Evolutionary conservation across 129 eudicot species (phyloP).

Genomic region (Apium graveolens): DNA sequence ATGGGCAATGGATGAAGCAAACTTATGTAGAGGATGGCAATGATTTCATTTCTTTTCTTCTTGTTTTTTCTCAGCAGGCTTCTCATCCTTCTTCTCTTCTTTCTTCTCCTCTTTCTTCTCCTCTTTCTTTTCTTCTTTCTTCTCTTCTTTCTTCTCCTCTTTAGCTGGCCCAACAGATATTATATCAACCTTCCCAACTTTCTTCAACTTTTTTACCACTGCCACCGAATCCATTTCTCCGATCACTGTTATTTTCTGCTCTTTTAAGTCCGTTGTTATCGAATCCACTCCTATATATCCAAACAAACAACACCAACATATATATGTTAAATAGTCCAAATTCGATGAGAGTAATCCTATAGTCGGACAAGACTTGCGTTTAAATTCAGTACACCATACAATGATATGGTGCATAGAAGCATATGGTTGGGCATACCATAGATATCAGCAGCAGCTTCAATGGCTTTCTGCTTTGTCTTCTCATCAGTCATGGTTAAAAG

Average conservation of each 20-base stretch:
- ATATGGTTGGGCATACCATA: slow-evolving; percentile 35
- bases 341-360: neutral
- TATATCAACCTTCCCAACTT: slow-evolving; percentile 80
- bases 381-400: too few relatives aligned
- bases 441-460: slow-evolving; percentile 97
- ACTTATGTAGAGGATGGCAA: neutral
- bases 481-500: slow-evolving; percentile 90
- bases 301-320: neutral
- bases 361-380: neutral
- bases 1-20: neutral
- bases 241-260: slow-evolving; percentile 82
- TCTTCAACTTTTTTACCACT: slow-evolving; percentile 80
- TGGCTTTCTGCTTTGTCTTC: slow-evolving; percentile 85
- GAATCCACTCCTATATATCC: slow-evolving; percentile 69
- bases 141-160: slow-evolving; percentile 76
- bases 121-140: slow-evolving; percentile 51
- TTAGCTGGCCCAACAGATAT: slow-evolving; percentile 92
- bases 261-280: slow-evolving; percentile 72
- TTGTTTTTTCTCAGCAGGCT: slow-evolving; percentile 35
- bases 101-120: slow-evolving; percentile 41
- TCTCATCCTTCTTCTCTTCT: neutral
- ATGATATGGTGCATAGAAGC: neutral
- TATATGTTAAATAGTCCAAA: neutral
- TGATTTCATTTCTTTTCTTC: slow-evolving; percentile 21
- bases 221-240: slow-evolving; percentile 97